Evolutionary conservation across 305 asterid species (phyloP).

Genomic region (Fraxinus sp.): DNA sequence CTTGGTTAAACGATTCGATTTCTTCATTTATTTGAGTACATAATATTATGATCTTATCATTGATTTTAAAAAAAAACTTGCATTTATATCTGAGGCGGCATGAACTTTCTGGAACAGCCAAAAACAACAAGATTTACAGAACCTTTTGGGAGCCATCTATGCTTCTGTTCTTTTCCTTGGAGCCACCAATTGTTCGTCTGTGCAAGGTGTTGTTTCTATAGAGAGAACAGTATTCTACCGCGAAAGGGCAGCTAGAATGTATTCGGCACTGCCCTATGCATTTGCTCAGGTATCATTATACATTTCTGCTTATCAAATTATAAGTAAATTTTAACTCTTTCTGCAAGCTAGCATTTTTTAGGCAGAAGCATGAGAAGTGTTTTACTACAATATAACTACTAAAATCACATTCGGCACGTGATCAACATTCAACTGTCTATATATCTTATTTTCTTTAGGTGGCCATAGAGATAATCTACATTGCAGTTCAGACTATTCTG

Average conservation of each 20-base stretch:
- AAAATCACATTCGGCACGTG: background rate
- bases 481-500: conserved; percentile 36
- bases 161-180: conserved; percentile 45
- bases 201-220: conserved; percentile 37
- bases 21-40: background rate
- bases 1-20: background rate
- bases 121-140: conserved; percentile 43
- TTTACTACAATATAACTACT: background rate
- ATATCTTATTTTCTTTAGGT: conserved; percentile 32
- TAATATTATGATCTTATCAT: background rate
- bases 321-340: background rate
- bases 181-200: conserved; percentile 26
- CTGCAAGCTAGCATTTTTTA: background rate
- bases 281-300: conserved; percentile 38
- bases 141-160: conserved; percentile 46
- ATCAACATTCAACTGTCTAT: background rate
- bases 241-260: conserved; percentile 54
- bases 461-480: conserved; percentile 44
- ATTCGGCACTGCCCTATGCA: conserved; percentile 47
- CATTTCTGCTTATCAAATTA: background rate
- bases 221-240: conserved; percentile 52
- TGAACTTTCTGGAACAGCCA: conserved; percentile 20
- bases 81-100: background rate
- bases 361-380: background rate
- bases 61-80: background rate